phyloP scores from a whole-genome alignment of 1,139 yeast species.

The Hyphopichia burtonii region DNA sequence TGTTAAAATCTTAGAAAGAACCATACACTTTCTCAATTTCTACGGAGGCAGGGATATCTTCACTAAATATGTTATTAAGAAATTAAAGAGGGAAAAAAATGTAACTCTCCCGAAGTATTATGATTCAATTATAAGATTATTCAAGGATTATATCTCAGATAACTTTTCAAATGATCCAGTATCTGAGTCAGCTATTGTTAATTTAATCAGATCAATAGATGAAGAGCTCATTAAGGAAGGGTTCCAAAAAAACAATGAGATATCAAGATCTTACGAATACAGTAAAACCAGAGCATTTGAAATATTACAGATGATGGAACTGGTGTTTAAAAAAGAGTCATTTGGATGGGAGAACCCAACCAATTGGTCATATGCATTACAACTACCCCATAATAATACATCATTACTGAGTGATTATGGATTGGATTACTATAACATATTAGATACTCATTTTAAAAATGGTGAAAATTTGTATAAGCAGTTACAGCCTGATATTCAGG shows the following conservation, averaged over 20 bases:
- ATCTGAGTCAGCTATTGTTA: slow-evolving; percentile 33
- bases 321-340: slow-evolving; percentile 7
- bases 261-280: slow-evolving; percentile 36
- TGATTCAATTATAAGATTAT: slow-evolving; percentile 34
- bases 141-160: slow-evolving; percentile 52
- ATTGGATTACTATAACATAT: slow-evolving; percentile 38
- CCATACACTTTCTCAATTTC: slow-evolving; percentile 29
- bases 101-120: slow-evolving; percentile 23
- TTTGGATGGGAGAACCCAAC: slow-evolving; percentile 44
- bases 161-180: slow-evolving; percentile 43
- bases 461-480: neutral
- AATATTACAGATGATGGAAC: slow-evolving; percentile 23
- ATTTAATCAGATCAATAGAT: slow-evolving; percentile 33
- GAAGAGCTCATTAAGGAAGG: slow-evolving; percentile 14
- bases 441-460: slow-evolving; percentile 16
- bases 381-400: slow-evolving; percentile 39
- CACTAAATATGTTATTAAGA: slow-evolving; percentile 17
- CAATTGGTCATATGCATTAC: slow-evolving; percentile 42
- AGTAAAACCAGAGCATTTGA: slow-evolving; percentile 51
- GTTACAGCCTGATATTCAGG: neutral
- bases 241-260: slow-evolving; percentile 4
- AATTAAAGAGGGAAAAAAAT: slow-evolving; percentile 14
- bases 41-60: slow-evolving; percentile 22
- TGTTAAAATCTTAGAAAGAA: slow-evolving; percentile 24
- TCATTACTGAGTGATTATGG: slow-evolving; percentile 40